Conservation (phyloP, 345 rosid genomes). For the Cochlearia excelsa region DNA sequence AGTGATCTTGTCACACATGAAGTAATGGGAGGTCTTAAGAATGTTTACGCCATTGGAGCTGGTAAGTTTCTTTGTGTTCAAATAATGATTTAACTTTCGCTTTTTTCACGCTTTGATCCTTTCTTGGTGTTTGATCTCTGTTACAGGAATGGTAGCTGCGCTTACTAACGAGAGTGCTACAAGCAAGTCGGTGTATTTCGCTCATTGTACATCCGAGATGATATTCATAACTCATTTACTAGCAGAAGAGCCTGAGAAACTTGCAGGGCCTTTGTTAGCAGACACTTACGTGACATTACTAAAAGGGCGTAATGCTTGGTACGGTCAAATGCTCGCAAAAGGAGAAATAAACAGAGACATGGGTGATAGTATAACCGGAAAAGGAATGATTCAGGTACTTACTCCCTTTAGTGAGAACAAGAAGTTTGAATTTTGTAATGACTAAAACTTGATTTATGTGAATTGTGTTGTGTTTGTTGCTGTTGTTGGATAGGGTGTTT, state of each 20-base stretch:
- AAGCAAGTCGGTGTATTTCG: slow-evolving; percentile 94
- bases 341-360: slow-evolving; percentile 74
- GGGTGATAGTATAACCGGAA: slow-evolving; percentile 97
- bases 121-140: neutral
- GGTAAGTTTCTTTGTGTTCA: slow-evolving; percentile 44
- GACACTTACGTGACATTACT: slow-evolving; percentile 91
- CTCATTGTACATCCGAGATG: slow-evolving; percentile 98
- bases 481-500: slow-evolving; percentile 65
- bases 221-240: slow-evolving; percentile 90
- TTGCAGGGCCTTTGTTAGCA: slow-evolving; percentile 94
- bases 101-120: slow-evolving; percentile 11
- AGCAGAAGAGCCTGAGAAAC: slow-evolving; percentile 93
- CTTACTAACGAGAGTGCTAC: slow-evolving; percentile 96
- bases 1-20: slow-evolving; percentile 97
- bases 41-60: slow-evolving; percentile 99
- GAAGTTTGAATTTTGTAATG: neutral
- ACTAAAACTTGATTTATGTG: neutral
- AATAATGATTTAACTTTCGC: neutral
- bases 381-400: slow-evolving; percentile 98
- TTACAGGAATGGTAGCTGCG: slow-evolving; percentile 89
- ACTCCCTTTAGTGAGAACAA: neutral
- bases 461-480: slow-evolving; percentile 6
- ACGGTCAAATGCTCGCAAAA: slow-evolving; percentile 85
- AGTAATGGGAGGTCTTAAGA: slow-evolving; percentile 98
- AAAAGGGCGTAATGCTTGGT: slow-evolving; percentile 98